A percentile compares a stretch with the other conserved stretches of the same genome.
Conservation (phyloP, 2,329 filamentous ascomycete genomes). For the Talaromyces amestolkiae region DNA sequence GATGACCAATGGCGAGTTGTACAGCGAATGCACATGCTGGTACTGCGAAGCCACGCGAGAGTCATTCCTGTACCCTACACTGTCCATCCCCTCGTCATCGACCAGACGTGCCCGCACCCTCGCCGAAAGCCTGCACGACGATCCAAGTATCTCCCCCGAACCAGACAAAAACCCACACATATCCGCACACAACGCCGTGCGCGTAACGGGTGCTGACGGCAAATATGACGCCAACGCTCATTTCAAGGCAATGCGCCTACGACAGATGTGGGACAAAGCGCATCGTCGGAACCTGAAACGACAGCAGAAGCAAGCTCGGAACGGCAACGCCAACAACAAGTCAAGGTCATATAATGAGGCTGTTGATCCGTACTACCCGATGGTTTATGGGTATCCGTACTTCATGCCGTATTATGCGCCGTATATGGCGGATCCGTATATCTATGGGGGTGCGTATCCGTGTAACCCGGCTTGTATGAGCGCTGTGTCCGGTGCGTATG, state of each 20-base stretch:
- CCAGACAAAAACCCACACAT: slow-evolving; percentile 65
- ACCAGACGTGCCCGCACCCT: slow-evolving; percentile 53
- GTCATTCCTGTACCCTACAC: slow-evolving; percentile 49
- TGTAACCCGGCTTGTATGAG: slow-evolving; percentile 48
- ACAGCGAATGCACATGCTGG: slow-evolving; percentile 78
- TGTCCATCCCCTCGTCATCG: slow-evolving; percentile 37
- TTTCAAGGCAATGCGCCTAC: slow-evolving; percentile 44
- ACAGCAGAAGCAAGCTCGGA: slow-evolving; percentile 13
- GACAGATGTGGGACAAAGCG: slow-evolving; percentile 54
- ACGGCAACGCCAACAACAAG: slow-evolving; percentile 20
- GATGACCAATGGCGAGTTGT: slow-evolving; percentile 61
- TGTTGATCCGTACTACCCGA: slow-evolving; percentile 31
- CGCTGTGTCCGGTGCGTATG: slow-evolving; percentile 37
- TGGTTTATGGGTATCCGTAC: slow-evolving; percentile 48
- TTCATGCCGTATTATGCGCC: slow-evolving; percentile 47
- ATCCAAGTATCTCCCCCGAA: slow-evolving; percentile 45
- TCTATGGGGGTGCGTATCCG: slow-evolving; percentile 44
- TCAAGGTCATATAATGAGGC: slow-evolving; percentile 31
- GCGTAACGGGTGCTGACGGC: slow-evolving; percentile 23
- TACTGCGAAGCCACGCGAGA: slow-evolving; percentile 73
- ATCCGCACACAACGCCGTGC: slow-evolving; percentile 68
- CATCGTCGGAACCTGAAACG: slow-evolving; percentile 35
- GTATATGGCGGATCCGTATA: slow-evolving; percentile 46
- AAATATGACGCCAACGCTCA: slow-evolving; percentile 24
- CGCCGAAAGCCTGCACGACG: slow-evolving; percentile 47